phyloP scores from a whole-genome alignment of 345 rosid species.

The Eucalyptus tenuipes region DNA sequence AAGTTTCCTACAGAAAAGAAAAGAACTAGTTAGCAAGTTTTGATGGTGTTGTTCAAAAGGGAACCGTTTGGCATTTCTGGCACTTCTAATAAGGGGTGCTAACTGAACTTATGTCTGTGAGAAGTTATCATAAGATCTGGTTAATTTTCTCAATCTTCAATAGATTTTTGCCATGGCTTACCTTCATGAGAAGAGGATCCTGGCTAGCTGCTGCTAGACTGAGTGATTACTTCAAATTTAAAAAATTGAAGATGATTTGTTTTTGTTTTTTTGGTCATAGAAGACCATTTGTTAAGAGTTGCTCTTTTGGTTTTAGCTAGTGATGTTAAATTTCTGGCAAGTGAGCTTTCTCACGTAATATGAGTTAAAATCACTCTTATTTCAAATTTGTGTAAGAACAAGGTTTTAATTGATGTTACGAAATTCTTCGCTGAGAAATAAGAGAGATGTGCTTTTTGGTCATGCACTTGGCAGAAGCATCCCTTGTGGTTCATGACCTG shows the following conservation, averaged over 20 bases:
- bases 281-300: background rate
- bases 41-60: background rate
- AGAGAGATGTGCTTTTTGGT: background rate
- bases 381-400: background rate
- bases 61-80: background rate
- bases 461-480: background rate
- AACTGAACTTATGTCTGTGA: background rate
- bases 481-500: background rate
- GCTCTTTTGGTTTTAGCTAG: background rate
- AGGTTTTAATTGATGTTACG: background rate
- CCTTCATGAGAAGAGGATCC: background rate
- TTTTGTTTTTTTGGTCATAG: background rate
- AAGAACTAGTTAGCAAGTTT: background rate
- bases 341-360: background rate
- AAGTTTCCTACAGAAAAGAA: background rate
- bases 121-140: background rate
- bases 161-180: background rate
- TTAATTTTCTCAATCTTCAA: background rate
- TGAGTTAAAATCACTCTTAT: background rate
- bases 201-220: background rate
- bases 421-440: background rate
- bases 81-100: background rate
- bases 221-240: background rate
- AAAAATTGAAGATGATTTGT: background rate
- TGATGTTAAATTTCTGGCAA: background rate